Conservation (phyloP, 805 yeast species). For the Pichia heedii region DNA sequence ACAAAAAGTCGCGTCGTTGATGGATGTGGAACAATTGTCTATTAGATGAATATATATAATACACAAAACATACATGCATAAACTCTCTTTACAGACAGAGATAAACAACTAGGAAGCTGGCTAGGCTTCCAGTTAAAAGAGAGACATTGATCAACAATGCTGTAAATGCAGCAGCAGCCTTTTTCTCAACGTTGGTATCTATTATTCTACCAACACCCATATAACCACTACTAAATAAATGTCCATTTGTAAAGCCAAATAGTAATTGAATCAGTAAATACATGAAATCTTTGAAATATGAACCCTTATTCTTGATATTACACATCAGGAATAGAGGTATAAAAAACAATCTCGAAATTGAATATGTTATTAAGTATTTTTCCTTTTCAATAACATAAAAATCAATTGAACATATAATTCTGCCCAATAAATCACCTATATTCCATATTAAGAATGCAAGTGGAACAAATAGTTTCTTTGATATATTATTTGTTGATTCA, state of each 20-base stretch:
- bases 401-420: conserved; percentile 53
- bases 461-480: conserved; percentile 51
- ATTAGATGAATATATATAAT: background rate
- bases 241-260: conserved; percentile 88
- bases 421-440: conserved; percentile 74
- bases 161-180: conserved; percentile 93
- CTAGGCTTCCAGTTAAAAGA: conserved; percentile 65
- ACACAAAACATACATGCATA: background rate
- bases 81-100: background rate
- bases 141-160: conserved; percentile 73
- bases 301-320: conserved; percentile 39
- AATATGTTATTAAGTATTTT: conserved; percentile 38
- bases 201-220: conserved; percentile 22
- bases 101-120: conserved; percentile 55
- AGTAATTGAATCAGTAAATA: conserved; percentile 63
- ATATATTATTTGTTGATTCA: conserved; percentile 31
- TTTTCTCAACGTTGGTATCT: conserved; percentile 50
- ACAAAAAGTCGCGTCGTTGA: too few species aligned
- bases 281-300: conserved; percentile 44
- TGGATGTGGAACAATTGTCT: too few species aligned
- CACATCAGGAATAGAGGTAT: conserved; percentile 69
- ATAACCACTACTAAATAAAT: conserved; percentile 68
- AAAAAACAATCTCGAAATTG: conserved; percentile 47
- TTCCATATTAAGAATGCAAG: conserved; percentile 82
- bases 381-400: conserved; percentile 36